Conservation (phyloP, 179 eudicot species). For the Silene coronaria region DNA sequence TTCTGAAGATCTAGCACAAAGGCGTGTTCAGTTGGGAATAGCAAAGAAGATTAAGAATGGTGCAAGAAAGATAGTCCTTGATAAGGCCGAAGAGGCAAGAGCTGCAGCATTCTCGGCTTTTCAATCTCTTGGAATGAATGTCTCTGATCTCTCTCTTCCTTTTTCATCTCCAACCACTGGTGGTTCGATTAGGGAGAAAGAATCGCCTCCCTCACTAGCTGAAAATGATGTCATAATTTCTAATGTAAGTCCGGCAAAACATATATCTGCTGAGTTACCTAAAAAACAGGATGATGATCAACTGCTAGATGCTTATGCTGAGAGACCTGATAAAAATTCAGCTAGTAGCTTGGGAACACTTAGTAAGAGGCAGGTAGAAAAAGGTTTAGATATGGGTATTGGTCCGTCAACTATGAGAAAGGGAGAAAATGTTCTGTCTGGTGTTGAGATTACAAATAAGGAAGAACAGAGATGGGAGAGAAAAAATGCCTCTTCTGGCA, state of each 20-base stretch:
- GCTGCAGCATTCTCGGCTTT: slow-evolving; percentile 89
- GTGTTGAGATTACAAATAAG: slow-evolving; percentile 18
- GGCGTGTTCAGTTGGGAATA: slow-evolving; percentile 68
- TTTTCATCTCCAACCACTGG: slow-evolving; percentile 31
- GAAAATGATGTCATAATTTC: slow-evolving; percentile 43
- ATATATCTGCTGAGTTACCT: slow-evolving; percentile 21
- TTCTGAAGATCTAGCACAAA: slow-evolving; percentile 56
- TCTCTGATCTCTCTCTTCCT: slow-evolving; percentile 64
- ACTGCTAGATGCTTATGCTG: slow-evolving; percentile 28
- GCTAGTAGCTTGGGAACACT: slow-evolving; percentile 26
- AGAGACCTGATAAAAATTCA: slow-evolving; percentile 25
- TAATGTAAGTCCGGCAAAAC: slow-evolving; percentile 30
- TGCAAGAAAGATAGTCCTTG: slow-evolving; percentile 89
- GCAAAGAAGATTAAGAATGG: slow-evolving; percentile 94
- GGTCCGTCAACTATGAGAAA: slow-evolving; percentile 26
- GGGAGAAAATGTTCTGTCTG: slow-evolving; percentile 20
- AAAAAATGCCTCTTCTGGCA: slow-evolving; percentile 25
- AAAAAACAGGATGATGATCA: slow-evolving; percentile 23
- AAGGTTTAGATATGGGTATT: slow-evolving; percentile 21
- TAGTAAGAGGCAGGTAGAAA: slow-evolving; percentile 22
- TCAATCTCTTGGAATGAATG: slow-evolving; percentile 83
- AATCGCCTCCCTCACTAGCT: slow-evolving; percentile 38
- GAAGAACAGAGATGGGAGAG: slow-evolving; percentile 24
- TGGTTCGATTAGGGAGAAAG: slow-evolving; percentile 31
- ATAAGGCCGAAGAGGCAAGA: slow-evolving; percentile 98